Conservation (phyloP, 768 basidiomycete genomes). For the Hypsizygus marmoreus region DNA sequence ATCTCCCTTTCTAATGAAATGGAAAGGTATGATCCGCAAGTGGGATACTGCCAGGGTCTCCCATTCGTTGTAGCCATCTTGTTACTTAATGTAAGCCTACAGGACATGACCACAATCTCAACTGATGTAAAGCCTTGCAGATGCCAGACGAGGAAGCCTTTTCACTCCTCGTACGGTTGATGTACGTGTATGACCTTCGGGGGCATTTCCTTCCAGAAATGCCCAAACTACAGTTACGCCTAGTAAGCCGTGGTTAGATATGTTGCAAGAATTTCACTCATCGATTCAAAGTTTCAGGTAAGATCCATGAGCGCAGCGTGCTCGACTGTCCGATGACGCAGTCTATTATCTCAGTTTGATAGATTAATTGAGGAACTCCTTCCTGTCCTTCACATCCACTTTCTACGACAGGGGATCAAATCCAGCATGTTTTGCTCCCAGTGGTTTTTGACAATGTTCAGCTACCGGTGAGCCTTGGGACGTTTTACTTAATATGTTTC, state of each 20-base stretch:
- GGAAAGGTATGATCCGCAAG: conserved; percentile 81
- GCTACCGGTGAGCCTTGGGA: conserved; percentile 68
- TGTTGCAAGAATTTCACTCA: conserved; percentile 4
- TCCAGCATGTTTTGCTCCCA: conserved; percentile 99
- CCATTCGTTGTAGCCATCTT: conserved; percentile 96
- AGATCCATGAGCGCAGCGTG: conserved; percentile 1
- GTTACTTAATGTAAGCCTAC: conserved; percentile 74
- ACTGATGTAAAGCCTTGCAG: conserved; percentile 42
- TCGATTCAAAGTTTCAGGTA: conserved; percentile 59
- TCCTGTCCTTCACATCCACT: conserved; percentile 91
- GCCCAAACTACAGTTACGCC: conserved; percentile 92
- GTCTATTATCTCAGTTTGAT: conserved; percentile 67
- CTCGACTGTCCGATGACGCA: conserved; percentile 8
- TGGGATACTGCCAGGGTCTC: conserved; percentile 97
- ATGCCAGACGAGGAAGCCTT: conserved; percentile 99
- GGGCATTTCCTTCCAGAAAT: conserved; percentile 99
- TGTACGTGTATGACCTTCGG: conserved; percentile 95
- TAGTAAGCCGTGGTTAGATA: conserved; percentile 49
- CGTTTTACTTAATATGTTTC: neutral
- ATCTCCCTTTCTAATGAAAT: conserved; percentile 7
- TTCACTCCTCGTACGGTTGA: conserved; percentile 89
- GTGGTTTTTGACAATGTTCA: conserved; percentile 98
- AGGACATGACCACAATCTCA: conserved; percentile 7
- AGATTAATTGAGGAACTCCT: conserved; percentile 90
- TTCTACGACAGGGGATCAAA: conserved; percentile 91